These are phyloP conservation scores for Cadophora gregata DNA, from an alignment of 2,329 filamentous ascomycete species.

Conservation along the genomic window DNA sequence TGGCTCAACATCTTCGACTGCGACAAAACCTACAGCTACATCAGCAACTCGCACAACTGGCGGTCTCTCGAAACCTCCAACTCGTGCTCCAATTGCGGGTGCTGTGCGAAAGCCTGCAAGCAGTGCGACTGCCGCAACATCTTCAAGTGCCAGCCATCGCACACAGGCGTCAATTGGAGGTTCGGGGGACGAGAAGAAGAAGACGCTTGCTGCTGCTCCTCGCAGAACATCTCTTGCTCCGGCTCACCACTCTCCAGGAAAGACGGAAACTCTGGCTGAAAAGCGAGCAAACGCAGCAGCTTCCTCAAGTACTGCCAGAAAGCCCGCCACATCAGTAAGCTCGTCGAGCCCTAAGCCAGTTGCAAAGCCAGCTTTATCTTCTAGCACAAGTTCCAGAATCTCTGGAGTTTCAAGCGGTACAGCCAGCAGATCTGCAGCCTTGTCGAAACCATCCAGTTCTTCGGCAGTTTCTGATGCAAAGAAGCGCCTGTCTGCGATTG, in stretches of 20 bases:
- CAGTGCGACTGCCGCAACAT: slow-evolving; percentile 42
- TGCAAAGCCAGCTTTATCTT: slow-evolving; percentile 48
- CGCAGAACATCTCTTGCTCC: slow-evolving; percentile 43
- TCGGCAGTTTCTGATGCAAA: slow-evolving; percentile 55
- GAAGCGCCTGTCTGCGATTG: slow-evolving; percentile 62
- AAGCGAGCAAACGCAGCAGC: slow-evolving; percentile 37
- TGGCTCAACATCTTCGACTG: slow-evolving; percentile 36
- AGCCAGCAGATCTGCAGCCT: slow-evolving; percentile 43
- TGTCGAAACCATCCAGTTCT: slow-evolving; percentile 45
- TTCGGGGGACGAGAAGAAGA: slow-evolving; percentile 45
- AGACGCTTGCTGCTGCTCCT: slow-evolving; percentile 34
- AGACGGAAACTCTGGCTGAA: slow-evolving; percentile 40
- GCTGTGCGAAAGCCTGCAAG: slow-evolving; percentile 41
- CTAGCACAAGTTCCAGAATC: slow-evolving; percentile 43
- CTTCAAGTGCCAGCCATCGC: slow-evolving; percentile 40
- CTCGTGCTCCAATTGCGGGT: slow-evolving; percentile 39
- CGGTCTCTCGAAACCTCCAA: slow-evolving; percentile 45
- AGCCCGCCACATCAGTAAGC: slow-evolving; percentile 38
- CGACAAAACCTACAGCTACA: slow-evolving; percentile 38
- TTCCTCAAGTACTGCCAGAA: slow-evolving; percentile 43
- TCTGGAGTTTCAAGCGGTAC: slow-evolving; percentile 44
- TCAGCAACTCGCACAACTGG: slow-evolving; percentile 40
- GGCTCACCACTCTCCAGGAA: slow-evolving; percentile 36
- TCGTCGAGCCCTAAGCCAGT: slow-evolving; percentile 46
- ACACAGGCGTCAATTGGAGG: slow-evolving; percentile 41